Evolutionary conservation across 495 filamentous ascomycete species (phyloP).

Genomic region (Schizothecium vesticola): DNA sequence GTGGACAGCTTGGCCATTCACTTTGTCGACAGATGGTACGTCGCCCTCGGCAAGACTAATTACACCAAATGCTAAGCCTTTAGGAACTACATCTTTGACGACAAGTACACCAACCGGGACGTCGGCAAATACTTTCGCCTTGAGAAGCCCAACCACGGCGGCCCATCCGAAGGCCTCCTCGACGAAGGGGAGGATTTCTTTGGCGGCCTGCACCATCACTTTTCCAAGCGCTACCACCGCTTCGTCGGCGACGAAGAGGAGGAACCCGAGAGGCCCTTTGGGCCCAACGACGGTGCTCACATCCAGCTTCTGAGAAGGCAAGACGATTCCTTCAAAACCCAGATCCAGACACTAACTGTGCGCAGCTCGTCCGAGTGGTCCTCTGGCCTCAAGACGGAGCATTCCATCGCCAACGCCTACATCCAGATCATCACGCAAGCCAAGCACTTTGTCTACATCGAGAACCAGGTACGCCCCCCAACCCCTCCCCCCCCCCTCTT

Average conservation of each 20-base stretch:
- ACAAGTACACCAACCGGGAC: conserved; percentile 70
- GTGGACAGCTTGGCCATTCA: conserved; percentile 72
- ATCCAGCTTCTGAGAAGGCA: conserved; percentile 45
- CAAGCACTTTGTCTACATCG: conserved; percentile 85
- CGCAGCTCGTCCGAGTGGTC: conserved; percentile 67
- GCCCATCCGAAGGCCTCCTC: conserved; percentile 16
- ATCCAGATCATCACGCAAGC: conserved; percentile 74
- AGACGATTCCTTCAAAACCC: not conserved
- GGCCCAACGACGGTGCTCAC: conserved; percentile 17
- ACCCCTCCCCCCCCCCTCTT: not conserved
- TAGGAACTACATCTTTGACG: conserved; percentile 83
- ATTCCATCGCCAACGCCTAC: conserved; percentile 88
- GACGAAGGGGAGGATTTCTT: conserved; percentile 28
- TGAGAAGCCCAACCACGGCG: conserved; percentile 22
- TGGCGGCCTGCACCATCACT: conserved; percentile 44
- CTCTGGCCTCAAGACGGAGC: conserved; percentile 61
- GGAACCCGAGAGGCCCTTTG: not conserved
- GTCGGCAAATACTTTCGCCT: conserved; percentile 57
- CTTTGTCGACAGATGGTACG: conserved; percentile 83
- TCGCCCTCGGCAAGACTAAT: too few species aligned
- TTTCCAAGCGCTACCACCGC: conserved; percentile 34
- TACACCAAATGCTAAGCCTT: too few species aligned
- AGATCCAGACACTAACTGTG: not conserved
- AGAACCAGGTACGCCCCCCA: conserved; percentile 60
- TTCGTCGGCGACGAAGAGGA: conserved; percentile 28